Evolutionary conservation across 2,329 filamentous ascomycete species (phyloP), one percentile per base, ranked within the genome.

Genomic region (Teratosphaeria nubilosa): DNA sequence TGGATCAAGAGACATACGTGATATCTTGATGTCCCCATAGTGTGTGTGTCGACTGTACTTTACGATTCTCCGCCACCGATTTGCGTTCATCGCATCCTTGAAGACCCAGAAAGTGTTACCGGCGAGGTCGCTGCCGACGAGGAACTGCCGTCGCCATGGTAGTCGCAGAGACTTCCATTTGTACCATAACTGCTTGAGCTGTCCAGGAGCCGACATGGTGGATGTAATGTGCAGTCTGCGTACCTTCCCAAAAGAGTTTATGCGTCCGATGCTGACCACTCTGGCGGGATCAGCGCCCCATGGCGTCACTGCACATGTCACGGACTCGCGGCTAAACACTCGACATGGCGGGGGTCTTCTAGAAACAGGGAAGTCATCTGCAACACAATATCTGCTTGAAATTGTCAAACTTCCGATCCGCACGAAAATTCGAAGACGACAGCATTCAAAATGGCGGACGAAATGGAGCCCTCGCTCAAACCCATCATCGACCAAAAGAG

Each of bases 401-500:
- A 1, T 7, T 30, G 27, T 30, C n/a, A 30, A 30, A 30, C 27
- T 5, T 30, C 27, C 7, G 27, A 30, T 5, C 27, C 27, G 27
- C 27, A 30, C 27, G 27, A 30, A 41, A 11, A 4, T 16, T 5
- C 14, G 13, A 6, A 22, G n/a, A 22, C n/a, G n/a, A 48, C 20
- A 48, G 20, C 41, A 48, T 10, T 31, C 58, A 71, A 56, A 34
- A 78, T 78, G 76, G 74, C 73, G 60, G 86, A 88, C 75, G 87
- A 88, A 70, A 86, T 97, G 78, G 91, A 95, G 78, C 91, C 94
- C 53, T 90, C 89, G 56, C 88, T 99, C 70, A 89, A 96, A 78
- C 88, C 89, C 64, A 91, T 99, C 71, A 85, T 99, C 69, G 90
- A 95, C 79, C 94, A 99, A 76, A 90, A 91, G 75, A 87, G 89